These are phyloP conservation scores for Tolypocladium sp. DNA, from an alignment of 2,329 filamentous ascomycete species.

Conservation along the genomic window DNA sequence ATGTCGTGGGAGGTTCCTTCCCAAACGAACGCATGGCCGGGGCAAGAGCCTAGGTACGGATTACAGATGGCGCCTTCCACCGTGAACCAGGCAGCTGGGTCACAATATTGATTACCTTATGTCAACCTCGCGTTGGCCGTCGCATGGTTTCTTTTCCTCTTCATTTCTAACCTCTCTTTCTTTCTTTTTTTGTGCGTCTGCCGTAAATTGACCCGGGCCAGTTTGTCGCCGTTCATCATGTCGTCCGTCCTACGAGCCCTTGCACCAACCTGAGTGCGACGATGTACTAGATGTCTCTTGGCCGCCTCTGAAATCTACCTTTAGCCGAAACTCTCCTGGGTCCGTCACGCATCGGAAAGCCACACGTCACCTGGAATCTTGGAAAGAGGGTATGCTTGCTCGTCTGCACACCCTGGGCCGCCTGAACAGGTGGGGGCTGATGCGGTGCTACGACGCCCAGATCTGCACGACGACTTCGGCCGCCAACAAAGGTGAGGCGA, in stretches of 20 bases:
- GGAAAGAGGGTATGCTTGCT: not conserved
- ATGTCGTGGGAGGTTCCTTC: too few relatives aligned
- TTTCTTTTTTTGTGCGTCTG: not conserved
- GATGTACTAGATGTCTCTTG: not conserved
- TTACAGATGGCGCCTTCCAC: not conserved
- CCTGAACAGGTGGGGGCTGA: conserved; percentile 6
- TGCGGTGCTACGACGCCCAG: not conserved
- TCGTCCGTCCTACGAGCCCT: not conserved
- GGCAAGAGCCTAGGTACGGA: not conserved
- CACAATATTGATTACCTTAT: not conserved
- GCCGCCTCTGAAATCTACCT: too few relatives aligned
- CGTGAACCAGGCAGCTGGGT: not conserved
- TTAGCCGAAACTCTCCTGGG: not conserved
- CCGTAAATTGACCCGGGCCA: not conserved
- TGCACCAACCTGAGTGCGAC: not conserved
- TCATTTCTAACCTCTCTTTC: not conserved
- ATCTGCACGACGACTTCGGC: not conserved
- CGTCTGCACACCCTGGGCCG: not conserved
- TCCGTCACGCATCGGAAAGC: not conserved
- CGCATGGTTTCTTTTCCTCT: not conserved
- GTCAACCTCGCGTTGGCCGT: not conserved
- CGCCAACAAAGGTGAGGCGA: not conserved
- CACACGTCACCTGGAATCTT: not conserved
- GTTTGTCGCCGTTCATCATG: not conserved
- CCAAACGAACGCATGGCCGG: too few relatives aligned